Evolutionary conservation across 352 stramenopile genomes (phyloP).

Genomic region (Hyaloperonospora arabidopsidis): DNA sequence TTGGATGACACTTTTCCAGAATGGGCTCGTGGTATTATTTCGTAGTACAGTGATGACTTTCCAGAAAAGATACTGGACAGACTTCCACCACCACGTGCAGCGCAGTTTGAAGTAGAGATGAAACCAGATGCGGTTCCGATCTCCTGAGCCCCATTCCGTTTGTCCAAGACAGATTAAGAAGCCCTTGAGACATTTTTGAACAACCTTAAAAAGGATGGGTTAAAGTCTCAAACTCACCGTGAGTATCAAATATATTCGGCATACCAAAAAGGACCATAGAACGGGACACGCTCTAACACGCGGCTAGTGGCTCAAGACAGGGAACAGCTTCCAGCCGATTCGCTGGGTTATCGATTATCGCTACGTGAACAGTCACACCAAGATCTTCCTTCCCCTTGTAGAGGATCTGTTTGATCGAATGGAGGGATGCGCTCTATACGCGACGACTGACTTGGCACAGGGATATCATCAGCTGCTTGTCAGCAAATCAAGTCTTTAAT

Average conservation of each 20-base stretch:
- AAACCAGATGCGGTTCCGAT: constrained; percentile 1
- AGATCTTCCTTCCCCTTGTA: constrained; percentile 10
- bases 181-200: constrained; percentile 3
- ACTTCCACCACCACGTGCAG: neutral
- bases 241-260: constrained; percentile 16
- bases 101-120: neutral
- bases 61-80: neutral
- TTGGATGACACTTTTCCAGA: neutral
- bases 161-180: constrained; percentile 2
- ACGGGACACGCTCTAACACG: neutral
- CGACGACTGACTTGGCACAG: constrained; percentile 21
- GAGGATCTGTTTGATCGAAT: constrained; percentile 15
- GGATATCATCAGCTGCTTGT: constrained; percentile 29
- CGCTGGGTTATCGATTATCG: constrained; percentile 17
- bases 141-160: neutral
- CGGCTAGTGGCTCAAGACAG: neutral
- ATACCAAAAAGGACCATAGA: constrained; percentile 6
- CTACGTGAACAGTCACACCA: constrained; percentile 11
- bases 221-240: constrained; percentile 8
- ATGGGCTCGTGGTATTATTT: neutral
- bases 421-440: constrained; percentile 4
- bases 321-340: neutral
- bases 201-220: constrained; percentile 12
- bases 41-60: neutral
- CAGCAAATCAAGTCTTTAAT: constrained; percentile 5